Evolutionary conservation across 345 rosid species (phyloP).

Genomic region (Dimocarpus longan): DNA sequence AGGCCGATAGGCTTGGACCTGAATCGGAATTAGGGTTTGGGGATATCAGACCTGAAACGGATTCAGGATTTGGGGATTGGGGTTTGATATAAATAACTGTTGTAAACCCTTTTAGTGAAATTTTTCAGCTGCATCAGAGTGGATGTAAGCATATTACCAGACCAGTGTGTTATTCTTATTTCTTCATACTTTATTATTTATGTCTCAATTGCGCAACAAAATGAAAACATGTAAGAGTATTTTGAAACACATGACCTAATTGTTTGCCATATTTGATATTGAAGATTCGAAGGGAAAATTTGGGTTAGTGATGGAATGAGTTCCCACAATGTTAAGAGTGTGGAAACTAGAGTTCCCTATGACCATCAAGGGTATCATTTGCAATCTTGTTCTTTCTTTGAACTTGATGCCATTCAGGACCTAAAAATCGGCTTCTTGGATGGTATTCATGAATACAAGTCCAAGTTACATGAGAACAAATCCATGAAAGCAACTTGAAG

Average conservation of each 20-base stretch:
- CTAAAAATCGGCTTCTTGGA: background rate
- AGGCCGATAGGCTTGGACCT: too few relatives aligned
- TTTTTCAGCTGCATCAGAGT: too few relatives aligned
- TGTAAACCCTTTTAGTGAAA: too few relatives aligned
- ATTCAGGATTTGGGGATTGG: too few relatives aligned
- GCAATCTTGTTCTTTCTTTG: background rate
- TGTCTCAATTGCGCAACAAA: background rate
- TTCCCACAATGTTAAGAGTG: background rate
- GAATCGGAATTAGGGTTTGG: too few relatives aligned
- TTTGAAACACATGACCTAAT: background rate
- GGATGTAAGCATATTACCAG: too few relatives aligned
- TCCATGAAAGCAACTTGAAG: background rate
- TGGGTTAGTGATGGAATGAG: background rate
- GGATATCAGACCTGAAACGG: too few relatives aligned
- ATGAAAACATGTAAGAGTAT: background rate
- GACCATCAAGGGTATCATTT: background rate
- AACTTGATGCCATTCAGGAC: background rate
- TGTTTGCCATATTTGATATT: background rate
- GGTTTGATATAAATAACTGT: too few relatives aligned
- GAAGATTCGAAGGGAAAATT: background rate
- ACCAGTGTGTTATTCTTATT: too few relatives aligned
- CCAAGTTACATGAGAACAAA: background rate
- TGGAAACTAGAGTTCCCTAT: background rate
- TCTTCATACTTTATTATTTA: too few relatives aligned
- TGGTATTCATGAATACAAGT: background rate